Evolutionary conservation across 176 grass and related monocot species (phyloP).

Genomic region (Hyparrhenia diplandra): DNA sequence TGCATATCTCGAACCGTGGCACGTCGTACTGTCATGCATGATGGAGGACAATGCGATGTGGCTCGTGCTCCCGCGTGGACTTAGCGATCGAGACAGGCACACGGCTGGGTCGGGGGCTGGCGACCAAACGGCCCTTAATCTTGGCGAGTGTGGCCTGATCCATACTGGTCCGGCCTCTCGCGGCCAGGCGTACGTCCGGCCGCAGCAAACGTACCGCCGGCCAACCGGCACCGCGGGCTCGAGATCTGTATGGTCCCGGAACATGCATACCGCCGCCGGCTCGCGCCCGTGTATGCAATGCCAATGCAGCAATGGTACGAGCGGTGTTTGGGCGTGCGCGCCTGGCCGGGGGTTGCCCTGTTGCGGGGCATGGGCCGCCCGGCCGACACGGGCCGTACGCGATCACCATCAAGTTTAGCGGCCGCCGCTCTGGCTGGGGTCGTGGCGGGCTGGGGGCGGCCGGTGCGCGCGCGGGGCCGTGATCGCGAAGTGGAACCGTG

Average conservation of each 20-base stretch:
- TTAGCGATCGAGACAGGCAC: neutral
- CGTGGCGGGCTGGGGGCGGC: too few species aligned
- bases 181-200: neutral
- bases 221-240: neutral
- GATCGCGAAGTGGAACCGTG: too few species aligned
- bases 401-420: too few species aligned
- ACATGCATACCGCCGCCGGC: too few species aligned
- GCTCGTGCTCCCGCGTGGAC: neutral
- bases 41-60: conserved; percentile 31
- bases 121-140: neutral
- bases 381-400: too few species aligned
- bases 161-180: neutral
- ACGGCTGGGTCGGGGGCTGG: neutral
- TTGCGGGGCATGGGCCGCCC: too few species aligned
- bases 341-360: too few species aligned
- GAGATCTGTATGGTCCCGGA: neutral
- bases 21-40: conserved; percentile 21
- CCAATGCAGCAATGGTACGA: too few species aligned
- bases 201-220: neutral
- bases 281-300: too few species aligned
- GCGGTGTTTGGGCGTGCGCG: too few species aligned
- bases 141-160: conserved; percentile 1
- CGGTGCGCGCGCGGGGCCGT: too few species aligned
- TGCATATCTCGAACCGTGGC: neutral
- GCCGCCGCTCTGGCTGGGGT: too few species aligned